These are phyloP conservation scores for Mycena albidolilacea DNA, from an alignment of 768 basidiomycete species.

Conservation along the genomic window DNA sequence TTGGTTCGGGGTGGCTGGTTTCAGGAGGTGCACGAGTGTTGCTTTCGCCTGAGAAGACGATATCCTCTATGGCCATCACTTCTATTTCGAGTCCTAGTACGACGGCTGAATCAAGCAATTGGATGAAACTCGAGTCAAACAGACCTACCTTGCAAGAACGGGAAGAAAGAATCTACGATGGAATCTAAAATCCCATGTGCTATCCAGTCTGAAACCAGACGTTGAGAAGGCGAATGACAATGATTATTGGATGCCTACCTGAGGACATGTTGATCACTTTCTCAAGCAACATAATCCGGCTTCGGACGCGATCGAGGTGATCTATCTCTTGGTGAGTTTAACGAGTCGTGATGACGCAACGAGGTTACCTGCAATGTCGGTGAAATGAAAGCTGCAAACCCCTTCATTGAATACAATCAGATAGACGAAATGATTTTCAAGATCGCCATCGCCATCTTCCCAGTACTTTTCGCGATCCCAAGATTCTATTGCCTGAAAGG, in stretches of 20 bases:
- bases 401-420: slow-evolving; percentile 92
- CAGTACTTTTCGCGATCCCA: slow-evolving; percentile 47
- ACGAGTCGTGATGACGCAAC: background rate
- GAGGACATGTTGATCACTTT: slow-evolving; percentile 78
- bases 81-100: slow-evolving; percentile 82
- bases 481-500: slow-evolving; percentile 87
- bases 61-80: slow-evolving; percentile 80
- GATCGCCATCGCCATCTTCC: slow-evolving; percentile 38
- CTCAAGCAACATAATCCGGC: slow-evolving; percentile 76
- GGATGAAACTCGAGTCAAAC: background rate
- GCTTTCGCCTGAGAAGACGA: slow-evolving; percentile 63
- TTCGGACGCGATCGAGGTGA: slow-evolving; percentile 83
- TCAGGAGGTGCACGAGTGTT: background rate
- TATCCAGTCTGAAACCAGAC: slow-evolving; percentile 81
- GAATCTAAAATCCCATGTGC: slow-evolving; percentile 94
- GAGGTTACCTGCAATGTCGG: slow-evolving; percentile 78
- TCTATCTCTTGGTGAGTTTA: slow-evolving; percentile 54
- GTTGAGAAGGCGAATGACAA: background rate
- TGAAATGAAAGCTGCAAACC: slow-evolving; percentile 90
- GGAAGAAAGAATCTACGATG: slow-evolving; percentile 94
- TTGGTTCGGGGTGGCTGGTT: background rate
- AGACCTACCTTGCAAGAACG: slow-evolving; percentile 62
- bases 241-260: slow-evolving; percentile 58
- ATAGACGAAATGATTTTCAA: slow-evolving; percentile 64
- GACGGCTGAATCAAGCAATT: background rate